phyloP scores from a whole-genome alignment of 805 yeast species.

The Starmera pachycereana region DNA sequence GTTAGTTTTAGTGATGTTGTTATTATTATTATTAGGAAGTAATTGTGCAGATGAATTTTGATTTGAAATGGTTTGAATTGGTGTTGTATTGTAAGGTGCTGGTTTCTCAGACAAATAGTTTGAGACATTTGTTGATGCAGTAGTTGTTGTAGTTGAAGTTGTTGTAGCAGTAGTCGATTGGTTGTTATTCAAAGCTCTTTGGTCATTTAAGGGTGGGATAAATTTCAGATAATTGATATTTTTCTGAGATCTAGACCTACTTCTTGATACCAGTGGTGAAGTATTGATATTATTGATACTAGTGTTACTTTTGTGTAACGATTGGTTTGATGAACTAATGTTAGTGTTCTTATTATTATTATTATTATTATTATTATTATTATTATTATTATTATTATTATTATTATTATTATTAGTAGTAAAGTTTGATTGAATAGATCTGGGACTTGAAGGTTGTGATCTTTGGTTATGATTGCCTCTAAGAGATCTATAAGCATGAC shows the following conservation, averaged over 20 bases:
- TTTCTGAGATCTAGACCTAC: conserved; percentile 1
- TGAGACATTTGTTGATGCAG: background rate
- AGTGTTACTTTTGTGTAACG: background rate
- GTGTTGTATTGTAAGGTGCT: conserved; percentile 4
- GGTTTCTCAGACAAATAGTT: background rate
- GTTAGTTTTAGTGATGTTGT: background rate
- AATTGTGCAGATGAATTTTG: conserved; percentile 4
- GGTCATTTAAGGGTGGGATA: conserved; percentile 20
- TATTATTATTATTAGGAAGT: conserved; percentile 1
- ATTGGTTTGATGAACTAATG: background rate
- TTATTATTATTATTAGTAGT: background rate
- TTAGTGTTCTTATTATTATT: background rate
- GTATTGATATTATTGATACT: background rate
- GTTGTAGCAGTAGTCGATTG: background rate
- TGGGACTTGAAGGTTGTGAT: background rate
- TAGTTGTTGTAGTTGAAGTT: conserved; percentile 1
- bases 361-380: background rate
- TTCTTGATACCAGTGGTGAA: background rate
- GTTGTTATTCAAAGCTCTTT: background rate
- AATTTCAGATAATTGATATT: conserved; percentile 15
- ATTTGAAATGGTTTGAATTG: conserved; percentile 3
- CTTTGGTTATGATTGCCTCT: background rate
- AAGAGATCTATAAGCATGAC: background rate
- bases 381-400: background rate
- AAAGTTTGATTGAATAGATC: no score